Conservation (phyloP, 306 rosid genomes). For the Psophocarpus tetragonolobus region DNA sequence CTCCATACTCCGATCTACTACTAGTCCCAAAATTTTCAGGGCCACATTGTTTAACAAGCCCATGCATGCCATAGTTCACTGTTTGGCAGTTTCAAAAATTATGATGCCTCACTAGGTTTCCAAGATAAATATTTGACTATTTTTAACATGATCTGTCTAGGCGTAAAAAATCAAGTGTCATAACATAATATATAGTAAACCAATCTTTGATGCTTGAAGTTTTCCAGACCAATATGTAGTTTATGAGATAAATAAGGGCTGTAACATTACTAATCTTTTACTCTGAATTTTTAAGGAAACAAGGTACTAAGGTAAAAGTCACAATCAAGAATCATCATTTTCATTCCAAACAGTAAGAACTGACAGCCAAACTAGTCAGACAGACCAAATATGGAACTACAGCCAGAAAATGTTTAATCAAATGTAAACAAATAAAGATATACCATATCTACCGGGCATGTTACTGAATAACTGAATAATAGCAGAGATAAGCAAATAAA, state of each 20-base stretch:
- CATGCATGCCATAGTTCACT: too few species aligned
- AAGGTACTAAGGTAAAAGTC: neutral
- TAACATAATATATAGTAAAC: neutral
- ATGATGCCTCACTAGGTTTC: too few species aligned
- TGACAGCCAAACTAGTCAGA: neutral
- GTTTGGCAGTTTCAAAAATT: too few species aligned
- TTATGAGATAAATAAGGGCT: neutral
- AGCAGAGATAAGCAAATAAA: constrained; percentile 17
- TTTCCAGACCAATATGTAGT: neutral
- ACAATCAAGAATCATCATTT: neutral
- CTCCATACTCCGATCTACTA: neutral
- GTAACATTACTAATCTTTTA: neutral
- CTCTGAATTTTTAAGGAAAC: neutral
- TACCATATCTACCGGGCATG: neutral
- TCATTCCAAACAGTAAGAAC: neutral
- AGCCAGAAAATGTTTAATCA: neutral
- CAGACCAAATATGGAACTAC: neutral
- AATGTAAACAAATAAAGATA: neutral
- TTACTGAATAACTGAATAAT: neutral
- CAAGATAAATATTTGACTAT: too few species aligned
- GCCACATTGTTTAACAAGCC: neutral
- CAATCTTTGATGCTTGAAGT: neutral
- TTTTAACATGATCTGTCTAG: too few species aligned
- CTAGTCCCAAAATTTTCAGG: neutral
- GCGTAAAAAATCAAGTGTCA: neutral